These are phyloP conservation scores for Knoxdaviesia capensis DNA, from an alignment of 2,329 filamentous ascomycete species.

Conservation along the genomic window DNA sequence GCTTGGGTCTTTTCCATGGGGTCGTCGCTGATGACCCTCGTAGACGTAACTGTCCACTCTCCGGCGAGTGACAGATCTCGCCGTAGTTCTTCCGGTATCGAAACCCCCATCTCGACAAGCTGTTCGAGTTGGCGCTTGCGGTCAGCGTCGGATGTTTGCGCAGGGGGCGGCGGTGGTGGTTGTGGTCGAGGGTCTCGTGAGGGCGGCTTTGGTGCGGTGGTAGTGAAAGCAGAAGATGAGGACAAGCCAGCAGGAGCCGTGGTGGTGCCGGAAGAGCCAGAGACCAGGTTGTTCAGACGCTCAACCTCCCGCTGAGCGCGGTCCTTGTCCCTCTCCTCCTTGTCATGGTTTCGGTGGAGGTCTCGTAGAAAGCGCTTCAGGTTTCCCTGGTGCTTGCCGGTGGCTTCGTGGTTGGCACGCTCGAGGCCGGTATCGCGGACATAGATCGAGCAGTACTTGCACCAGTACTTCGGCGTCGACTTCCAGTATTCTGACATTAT, in stretches of 20 bases:
- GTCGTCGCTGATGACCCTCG: constrained; percentile 32
- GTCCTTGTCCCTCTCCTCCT: constrained; percentile 62
- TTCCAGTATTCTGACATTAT: constrained; percentile 97
- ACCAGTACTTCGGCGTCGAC: constrained; percentile 93
- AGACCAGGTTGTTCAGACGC: constrained; percentile 59
- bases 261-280: constrained; percentile 14
- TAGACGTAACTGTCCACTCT: constrained; percentile 61
- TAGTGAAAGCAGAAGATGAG: neutral
- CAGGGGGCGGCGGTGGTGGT: constrained; percentile 3
- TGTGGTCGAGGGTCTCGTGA: neutral
- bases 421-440: constrained; percentile 88
- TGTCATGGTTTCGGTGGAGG: constrained; percentile 68
- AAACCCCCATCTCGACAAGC: constrained; percentile 69
- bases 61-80: constrained; percentile 72
- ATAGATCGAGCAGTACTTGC: constrained; percentile 83
- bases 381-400: constrained; percentile 62
- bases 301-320: constrained; percentile 70
- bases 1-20: constrained; percentile 20
- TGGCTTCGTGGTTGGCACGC: constrained; percentile 73
- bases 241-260: constrained; percentile 1
- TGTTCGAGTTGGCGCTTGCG: constrained; percentile 73
- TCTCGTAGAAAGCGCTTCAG: constrained; percentile 82
- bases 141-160: constrained; percentile 34
- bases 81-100: constrained; percentile 59
- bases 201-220: neutral